Conservation (phyloP, 2,329 filamentous ascomycete genomes). For the Fusarium solani-melongenae region DNA sequence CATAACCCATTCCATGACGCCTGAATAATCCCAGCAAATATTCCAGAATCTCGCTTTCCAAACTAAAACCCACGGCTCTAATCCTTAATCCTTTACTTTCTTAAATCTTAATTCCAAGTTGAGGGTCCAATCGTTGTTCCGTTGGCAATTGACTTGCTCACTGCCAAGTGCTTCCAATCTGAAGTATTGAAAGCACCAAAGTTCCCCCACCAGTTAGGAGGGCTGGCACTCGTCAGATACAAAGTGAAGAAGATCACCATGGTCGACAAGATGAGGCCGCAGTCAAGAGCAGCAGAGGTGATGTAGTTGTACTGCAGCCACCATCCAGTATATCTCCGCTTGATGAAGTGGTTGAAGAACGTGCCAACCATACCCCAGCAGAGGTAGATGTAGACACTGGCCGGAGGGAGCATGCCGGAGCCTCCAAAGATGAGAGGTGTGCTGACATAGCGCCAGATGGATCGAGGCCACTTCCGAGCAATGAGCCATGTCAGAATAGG, state of each 20-base stretch:
- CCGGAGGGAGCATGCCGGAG: constrained; percentile 72
- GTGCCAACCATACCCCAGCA: constrained; percentile 76
- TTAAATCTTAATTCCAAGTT: constrained; percentile 53
- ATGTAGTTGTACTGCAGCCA: constrained; percentile 85
- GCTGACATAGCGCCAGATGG: constrained; percentile 72
- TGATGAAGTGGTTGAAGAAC: constrained; percentile 76
- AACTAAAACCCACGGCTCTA: constrained; percentile 2
- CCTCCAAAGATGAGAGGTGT: constrained; percentile 77
- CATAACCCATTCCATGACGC: constrained; percentile 34
- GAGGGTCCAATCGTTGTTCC: constrained; percentile 65
- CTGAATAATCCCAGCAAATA: constrained; percentile 16
- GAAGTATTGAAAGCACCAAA: constrained; percentile 57
- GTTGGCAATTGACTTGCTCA: constrained; percentile 53
- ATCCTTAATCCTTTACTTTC: neutral
- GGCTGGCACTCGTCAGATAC: constrained; percentile 65
- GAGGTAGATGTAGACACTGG: constrained; percentile 77
- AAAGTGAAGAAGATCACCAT: constrained; percentile 78
- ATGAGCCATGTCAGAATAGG: constrained; percentile 73
- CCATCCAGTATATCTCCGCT: constrained; percentile 74
- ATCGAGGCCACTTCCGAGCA: constrained; percentile 70
- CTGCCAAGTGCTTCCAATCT: constrained; percentile 57
- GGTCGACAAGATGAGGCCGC: constrained; percentile 72
- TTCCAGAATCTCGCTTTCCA: constrained; percentile 24
- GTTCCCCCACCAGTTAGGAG: constrained; percentile 74
- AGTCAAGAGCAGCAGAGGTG: constrained; percentile 76